phyloP scores from a whole-genome alignment of 2,329 filamentous ascomycete genomes.

The Ceratocystis alfenasii region DNA sequence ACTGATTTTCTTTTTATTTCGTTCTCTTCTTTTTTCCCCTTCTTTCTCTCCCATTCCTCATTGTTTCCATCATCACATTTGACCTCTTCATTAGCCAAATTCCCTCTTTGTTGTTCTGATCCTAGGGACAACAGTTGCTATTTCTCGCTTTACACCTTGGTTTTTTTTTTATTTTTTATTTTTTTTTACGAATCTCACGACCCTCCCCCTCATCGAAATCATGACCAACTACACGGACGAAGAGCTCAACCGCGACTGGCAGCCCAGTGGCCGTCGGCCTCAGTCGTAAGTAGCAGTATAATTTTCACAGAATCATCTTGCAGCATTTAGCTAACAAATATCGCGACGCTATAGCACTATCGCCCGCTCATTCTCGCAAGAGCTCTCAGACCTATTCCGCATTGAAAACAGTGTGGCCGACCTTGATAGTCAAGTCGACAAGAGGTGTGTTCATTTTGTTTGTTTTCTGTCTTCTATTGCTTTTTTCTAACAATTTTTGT shows the following conservation, averaged over 20 bases:
- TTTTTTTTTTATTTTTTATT: neutral
- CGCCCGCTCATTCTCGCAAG: conserved; percentile 73
- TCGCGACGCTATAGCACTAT: conserved; percentile 50
- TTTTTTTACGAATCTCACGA: conserved; percentile 3
- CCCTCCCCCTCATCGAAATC: conserved; percentile 24
- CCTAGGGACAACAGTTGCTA: neutral
- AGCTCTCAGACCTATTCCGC: conserved; percentile 80
- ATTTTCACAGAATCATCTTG: neutral
- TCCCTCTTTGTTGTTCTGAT: neutral
- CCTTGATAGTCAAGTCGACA: conserved; percentile 61
- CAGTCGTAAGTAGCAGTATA: conserved; percentile 56
- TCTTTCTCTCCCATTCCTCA: conserved; percentile 4
- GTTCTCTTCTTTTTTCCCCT: neutral
- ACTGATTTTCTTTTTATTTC: neutral
- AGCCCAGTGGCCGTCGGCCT: conserved; percentile 63
- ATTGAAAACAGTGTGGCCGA: conserved; percentile 67
- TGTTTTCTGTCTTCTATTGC: conserved; percentile 12
- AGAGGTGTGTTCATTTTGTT: conserved; percentile 52
- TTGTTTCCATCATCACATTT: neutral
- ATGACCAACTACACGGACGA: conserved; percentile 41
- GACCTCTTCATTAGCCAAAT: conserved; percentile 2
- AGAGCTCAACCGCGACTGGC: conserved; percentile 66
- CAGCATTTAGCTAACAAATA: conserved; percentile 12
- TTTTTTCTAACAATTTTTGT: conserved; percentile 13
- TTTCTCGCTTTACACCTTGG: neutral